Conservation (phyloP, 1,139 yeast species). For the Geotrichum europaeum region DNA sequence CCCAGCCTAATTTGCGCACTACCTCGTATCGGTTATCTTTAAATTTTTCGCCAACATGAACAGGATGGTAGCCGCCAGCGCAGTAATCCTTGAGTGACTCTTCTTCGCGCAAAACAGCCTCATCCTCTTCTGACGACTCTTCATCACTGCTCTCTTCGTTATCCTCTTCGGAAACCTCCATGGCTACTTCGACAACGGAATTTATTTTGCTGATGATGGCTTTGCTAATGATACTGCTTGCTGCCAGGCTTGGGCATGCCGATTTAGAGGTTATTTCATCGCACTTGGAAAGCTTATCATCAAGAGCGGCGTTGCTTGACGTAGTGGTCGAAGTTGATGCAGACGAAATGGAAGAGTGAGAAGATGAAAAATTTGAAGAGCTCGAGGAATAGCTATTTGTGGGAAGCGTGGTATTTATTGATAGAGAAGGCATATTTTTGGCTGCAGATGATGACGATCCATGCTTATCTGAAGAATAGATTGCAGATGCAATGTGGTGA, state of each 20-base stretch:
- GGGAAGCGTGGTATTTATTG: not conserved
- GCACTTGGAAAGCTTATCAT: slow-evolving; percentile 1
- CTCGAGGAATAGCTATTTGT: not conserved
- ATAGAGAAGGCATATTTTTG: not conserved
- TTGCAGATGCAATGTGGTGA: slow-evolving; percentile 19
- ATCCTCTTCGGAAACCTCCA: slow-evolving; percentile 1
- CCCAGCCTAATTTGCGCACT: slow-evolving; percentile 84
- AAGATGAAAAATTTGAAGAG: not conserved
- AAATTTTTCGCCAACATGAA: slow-evolving; percentile 61
- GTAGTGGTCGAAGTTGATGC: not conserved
- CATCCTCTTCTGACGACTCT: slow-evolving; percentile 11
- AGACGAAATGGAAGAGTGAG: not conserved
- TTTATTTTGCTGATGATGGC: not conserved
- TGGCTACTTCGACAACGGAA: not conserved
- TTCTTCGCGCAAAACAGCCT: slow-evolving; percentile 39
- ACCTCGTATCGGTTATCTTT: slow-evolving; percentile 58
- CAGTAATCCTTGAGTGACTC: slow-evolving; percentile 69
- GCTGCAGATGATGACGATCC: not conserved
- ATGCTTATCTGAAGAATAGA: not conserved
- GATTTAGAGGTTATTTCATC: not conserved
- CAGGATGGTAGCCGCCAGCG: slow-evolving; percentile 86
- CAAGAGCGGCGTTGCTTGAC: not conserved
- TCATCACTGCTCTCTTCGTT: not conserved
- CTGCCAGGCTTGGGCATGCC: not conserved
- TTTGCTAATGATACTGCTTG: not conserved